Evolutionary conservation across 441 rosid genomes (phyloP).

Genomic region (Kokia cookei): DNA sequence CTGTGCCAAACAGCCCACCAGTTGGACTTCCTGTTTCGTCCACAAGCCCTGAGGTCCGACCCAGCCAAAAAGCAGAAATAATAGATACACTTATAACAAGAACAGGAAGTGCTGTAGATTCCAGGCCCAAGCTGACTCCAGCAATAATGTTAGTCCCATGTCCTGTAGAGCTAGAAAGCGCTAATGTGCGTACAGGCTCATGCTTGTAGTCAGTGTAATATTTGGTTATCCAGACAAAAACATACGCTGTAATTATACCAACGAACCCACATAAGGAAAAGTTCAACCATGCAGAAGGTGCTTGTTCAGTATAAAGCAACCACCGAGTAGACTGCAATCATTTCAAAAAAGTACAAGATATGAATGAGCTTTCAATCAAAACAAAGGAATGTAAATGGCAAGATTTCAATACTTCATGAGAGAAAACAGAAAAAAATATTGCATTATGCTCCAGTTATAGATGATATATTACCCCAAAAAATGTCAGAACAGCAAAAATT

Average conservation of each 20-base stretch:
- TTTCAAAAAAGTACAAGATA: constrained; percentile 17
- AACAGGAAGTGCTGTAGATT: constrained; percentile 97
- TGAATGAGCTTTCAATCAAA: constrained; percentile 13
- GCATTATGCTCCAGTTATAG: neutral
- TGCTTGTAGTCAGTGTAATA: constrained; percentile 97
- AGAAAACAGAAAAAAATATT: neutral
- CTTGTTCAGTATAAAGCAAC: constrained; percentile 94
- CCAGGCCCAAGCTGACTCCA: constrained; percentile 97
- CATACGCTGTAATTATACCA: constrained; percentile 91
- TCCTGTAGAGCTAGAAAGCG: constrained; percentile 94
- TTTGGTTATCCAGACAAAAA: constrained; percentile 88
- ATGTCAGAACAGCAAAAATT: constrained; percentile 82
- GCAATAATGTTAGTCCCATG: constrained; percentile 99
- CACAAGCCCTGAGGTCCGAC: constrained; percentile 85
- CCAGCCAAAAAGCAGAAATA: constrained; percentile 88
- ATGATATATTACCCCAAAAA: constrained; percentile 69
- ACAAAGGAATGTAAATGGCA: constrained; percentile 2
- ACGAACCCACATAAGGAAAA: constrained; percentile 94
- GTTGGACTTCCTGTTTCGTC: constrained; percentile 81
- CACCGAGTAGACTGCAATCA: constrained; percentile 84
- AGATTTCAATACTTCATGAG: neutral
- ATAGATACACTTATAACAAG: constrained; percentile 80
- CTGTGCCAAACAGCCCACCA: constrained; percentile 98
- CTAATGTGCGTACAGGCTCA: constrained; percentile 88
- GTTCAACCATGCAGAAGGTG: constrained; percentile 96